Evolutionary conservation across 495 filamentous ascomycete genomes (phyloP).

Genomic region (Aspergillus biplanus): DNA sequence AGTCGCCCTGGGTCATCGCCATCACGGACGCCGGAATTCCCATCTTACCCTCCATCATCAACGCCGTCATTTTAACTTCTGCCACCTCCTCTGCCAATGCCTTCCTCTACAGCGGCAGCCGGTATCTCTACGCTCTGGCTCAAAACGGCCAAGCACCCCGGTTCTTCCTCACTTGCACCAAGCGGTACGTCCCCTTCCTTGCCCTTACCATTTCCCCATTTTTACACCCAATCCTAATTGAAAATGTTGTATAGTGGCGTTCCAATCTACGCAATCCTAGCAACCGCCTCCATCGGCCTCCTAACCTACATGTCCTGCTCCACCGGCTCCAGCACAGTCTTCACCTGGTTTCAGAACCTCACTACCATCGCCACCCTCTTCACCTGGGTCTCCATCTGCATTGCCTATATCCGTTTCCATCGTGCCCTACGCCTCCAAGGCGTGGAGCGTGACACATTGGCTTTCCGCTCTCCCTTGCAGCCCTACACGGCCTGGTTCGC

Average conservation of each 20-base stretch:
- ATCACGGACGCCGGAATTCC: slow-evolving; percentile 39
- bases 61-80: slow-evolving; percentile 50
- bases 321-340: slow-evolving; percentile 50
- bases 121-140: slow-evolving; percentile 50
- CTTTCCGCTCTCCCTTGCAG: slow-evolving; percentile 62
- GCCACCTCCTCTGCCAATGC: slow-evolving; percentile 52
- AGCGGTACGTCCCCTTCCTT: slow-evolving; percentile 54
- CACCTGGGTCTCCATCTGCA: slow-evolving; percentile 62
- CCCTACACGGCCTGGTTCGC: slow-evolving; percentile 65
- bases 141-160: slow-evolving; percentile 43
- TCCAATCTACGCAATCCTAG: too few relatives aligned
- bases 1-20: slow-evolving; percentile 61
- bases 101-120: slow-evolving; percentile 49
- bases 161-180: slow-evolving; percentile 57
- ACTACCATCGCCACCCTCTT: slow-evolving; percentile 62
- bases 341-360: slow-evolving; percentile 65
- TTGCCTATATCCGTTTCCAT: slow-evolving; percentile 67
- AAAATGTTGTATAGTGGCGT: too few relatives aligned
- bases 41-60: slow-evolving; percentile 53
- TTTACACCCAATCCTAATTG: too few relatives aligned
- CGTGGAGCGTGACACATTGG: slow-evolving; percentile 56
- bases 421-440: slow-evolving; percentile 61
- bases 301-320: slow-evolving; percentile 4
- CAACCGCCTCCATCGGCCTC: neutral
- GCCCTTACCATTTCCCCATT: too few relatives aligned